Percentiles rank a stretch among this genome's conserved stretches.
phyloP scores from a whole-genome alignment of 345 rosid species.

The Citrus unshiu region DNA sequence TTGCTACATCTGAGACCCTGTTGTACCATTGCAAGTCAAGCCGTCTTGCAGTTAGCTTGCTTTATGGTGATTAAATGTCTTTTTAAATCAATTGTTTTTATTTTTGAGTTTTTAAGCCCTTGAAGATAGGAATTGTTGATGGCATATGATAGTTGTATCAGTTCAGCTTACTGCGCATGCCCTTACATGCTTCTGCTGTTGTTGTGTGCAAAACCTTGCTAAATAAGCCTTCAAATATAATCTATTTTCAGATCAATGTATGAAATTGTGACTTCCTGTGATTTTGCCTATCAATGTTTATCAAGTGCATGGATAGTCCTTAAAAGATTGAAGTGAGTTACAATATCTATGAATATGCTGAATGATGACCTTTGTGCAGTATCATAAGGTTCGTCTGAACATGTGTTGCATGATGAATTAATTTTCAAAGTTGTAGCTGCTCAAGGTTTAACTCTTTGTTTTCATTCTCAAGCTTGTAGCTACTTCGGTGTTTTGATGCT shows the following conservation, averaged over 20 bases:
- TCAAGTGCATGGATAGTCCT: background rate
- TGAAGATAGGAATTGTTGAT: no score
- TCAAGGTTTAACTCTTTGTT: background rate
- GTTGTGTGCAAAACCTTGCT: background rate
- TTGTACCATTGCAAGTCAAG: background rate
- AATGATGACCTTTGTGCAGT: background rate
- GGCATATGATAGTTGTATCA: background rate
- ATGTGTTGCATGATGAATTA: background rate
- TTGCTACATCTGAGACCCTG: background rate
- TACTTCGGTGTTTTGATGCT: background rate
- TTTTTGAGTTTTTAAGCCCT: no score
- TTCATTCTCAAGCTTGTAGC: background rate
- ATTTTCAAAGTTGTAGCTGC: background rate
- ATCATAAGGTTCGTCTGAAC: background rate
- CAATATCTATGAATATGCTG: background rate
- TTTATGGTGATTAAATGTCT: no score
- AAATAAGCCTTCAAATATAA: background rate
- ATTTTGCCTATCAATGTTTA: background rate
- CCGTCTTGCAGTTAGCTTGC: background rate
- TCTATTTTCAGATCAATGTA: background rate
- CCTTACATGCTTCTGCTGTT: background rate
- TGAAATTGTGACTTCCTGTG: background rate
- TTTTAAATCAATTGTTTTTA: no score
- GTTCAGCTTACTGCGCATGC: background rate
- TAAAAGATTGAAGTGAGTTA: conserved; percentile 1